These are phyloP conservation scores for Hura crepitans DNA, from an alignment of 441 rosid genomes.

Conservation along the genomic window DNA sequence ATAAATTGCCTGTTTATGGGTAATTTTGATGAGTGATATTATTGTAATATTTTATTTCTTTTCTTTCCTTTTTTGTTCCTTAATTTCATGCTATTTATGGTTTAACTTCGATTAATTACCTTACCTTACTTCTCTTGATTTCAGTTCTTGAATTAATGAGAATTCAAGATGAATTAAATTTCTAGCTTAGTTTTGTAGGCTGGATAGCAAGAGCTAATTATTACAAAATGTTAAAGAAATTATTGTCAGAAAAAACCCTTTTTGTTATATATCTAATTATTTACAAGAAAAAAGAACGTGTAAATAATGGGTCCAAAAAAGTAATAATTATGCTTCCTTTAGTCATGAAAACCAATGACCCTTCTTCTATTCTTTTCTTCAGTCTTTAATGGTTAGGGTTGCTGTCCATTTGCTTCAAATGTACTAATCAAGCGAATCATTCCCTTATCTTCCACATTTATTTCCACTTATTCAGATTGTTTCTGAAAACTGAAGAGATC, in stretches of 20 bases:
- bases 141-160: neutral
- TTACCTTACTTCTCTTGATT: neutral
- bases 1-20: neutral
- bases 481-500: no score
- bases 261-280: neutral
- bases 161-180: neutral
- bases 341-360: slow-evolving; percentile 16
- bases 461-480: neutral
- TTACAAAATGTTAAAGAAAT: no score
- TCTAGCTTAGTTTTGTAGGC: slow-evolving; percentile 6
- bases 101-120: neutral
- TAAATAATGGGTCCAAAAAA: slow-evolving; percentile 26
- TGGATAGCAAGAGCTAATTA: neutral
- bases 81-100: neutral
- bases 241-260: no score
- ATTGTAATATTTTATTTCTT: no score
- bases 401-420: slow-evolving; percentile 34
- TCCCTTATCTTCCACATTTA: slow-evolving; percentile 26
- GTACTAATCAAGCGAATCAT: slow-evolving; percentile 28
- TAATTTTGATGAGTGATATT: no score
- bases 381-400: slow-evolving; percentile 23
- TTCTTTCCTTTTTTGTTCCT: no score
- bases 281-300: neutral
- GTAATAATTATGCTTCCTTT: slow-evolving; percentile 30
- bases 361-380: slow-evolving; percentile 3